Base-by-base conservation (phyloP, 768 basidiomycete species). In the Amanita pallidorosea region DNA sequence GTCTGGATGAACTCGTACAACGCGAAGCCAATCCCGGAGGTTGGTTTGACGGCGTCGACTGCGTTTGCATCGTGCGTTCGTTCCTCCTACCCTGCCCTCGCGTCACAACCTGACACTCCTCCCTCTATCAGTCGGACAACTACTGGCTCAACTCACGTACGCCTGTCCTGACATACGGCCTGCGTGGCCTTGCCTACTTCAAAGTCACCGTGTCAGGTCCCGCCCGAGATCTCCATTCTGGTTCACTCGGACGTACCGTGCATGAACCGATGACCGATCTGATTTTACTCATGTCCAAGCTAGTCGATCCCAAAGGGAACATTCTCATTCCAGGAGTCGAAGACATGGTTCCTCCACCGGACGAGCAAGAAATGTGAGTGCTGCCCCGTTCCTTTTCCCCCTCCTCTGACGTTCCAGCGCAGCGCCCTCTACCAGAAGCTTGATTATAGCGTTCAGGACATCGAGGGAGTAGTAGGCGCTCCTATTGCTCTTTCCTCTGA, bases 261-360 rank as follows among this genome's bases (percentile, higher is more conserved):
- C 83, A 89, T 60, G 86, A 88, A 65, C 93, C 94, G 12, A 95
- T 97, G 94, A 94, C 90, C 0, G 94, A 95, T 62, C 81, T 96
- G 46, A 73, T 96, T 62, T 62, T 67, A 41, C 70, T 97, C 56
- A 81, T 97, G 79, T 79, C 83, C 59, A 90, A 81, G 57, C 87
- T 97, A 41, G 93, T 96, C 49, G 77, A 79, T 40, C 71, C 77
- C 3, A 61, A 76, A 41, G 93, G 91, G n/a, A 73, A 79, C 40
- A 96, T 98, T 58, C 76, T 94, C 45, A 71, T 98, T 41, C 90
- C 92, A 0, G 93, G 93, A 2, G 76, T 97, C 47, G 84, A 89
- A 44, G 88, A 91, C 35, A 81, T 89, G 72, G 88, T 96, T 3
- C 73, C 79, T 0, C 74, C 78, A 5, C 70, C 93, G 5, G 81